Conservation (phyloP, 306 rosid species). For the Fragaria iinumae region DNA sequence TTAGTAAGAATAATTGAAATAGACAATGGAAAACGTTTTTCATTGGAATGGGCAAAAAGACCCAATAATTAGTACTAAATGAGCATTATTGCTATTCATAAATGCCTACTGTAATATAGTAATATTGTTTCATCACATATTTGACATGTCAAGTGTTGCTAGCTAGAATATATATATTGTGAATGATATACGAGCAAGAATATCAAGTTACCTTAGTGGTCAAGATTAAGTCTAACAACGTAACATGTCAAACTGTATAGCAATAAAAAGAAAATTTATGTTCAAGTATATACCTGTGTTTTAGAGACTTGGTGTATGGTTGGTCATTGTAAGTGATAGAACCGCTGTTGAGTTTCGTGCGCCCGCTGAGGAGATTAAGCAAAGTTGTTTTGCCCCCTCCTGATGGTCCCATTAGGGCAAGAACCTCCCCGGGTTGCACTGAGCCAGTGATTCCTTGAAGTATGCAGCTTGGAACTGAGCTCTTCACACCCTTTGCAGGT, state of each 20-base stretch:
- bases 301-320: slow-evolving; percentile 11
- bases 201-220: too few species aligned
- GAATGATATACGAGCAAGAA: background rate
- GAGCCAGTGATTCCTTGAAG: slow-evolving; percentile 15
- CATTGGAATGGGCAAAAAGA: too few species aligned
- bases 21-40: too few species aligned
- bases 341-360: slow-evolving; percentile 17
- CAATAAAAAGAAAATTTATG: background rate
- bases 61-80: too few species aligned
- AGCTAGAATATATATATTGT: background rate
- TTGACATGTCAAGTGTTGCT: background rate
- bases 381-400: slow-evolving; percentile 65
- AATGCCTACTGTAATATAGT: background rate
- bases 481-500: slow-evolving; percentile 7
- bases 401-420: slow-evolving; percentile 79
- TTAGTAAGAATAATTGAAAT: too few species aligned
- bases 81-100: too few species aligned
- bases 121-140: slow-evolving; percentile 21
- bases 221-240: background rate
- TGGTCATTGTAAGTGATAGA: background rate
- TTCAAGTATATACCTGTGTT: background rate
- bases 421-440: slow-evolving; percentile 41
- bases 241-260: background rate
- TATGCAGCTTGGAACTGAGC: slow-evolving; percentile 1
- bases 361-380: slow-evolving; percentile 52